These are phyloP conservation scores for Hapsidospora chrysogenum DNA, from an alignment of 495 filamentous ascomycete genomes.

Conservation along the genomic window DNA sequence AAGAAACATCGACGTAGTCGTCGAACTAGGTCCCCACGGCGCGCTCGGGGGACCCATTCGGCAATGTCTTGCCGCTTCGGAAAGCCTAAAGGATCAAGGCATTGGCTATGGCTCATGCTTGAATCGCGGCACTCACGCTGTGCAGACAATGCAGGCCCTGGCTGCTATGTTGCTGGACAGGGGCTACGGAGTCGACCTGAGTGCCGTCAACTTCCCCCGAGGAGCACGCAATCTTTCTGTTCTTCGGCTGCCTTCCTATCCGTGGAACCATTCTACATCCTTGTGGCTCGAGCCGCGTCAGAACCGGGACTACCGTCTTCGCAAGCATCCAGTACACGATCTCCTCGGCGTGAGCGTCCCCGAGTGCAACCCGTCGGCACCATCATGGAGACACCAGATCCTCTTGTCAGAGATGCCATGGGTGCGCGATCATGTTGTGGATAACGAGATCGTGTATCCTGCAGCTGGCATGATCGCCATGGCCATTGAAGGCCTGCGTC, in stretches of 20 bases:
- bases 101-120: slow-evolving; percentile 9
- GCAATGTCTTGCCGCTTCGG: slow-evolving; percentile 16
- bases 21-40: slow-evolving; percentile 43
- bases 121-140: slow-evolving; percentile 9
- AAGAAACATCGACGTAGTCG: slow-evolving; percentile 10
- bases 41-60: slow-evolving; percentile 31
- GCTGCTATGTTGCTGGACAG: slow-evolving; percentile 10
- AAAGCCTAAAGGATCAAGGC: not conserved
- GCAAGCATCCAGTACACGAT: slow-evolving; percentile 22
- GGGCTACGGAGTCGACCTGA: slow-evolving; percentile 7
- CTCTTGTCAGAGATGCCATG: slow-evolving; percentile 10
- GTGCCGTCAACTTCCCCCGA: not conserved
- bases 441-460: slow-evolving; percentile 8
- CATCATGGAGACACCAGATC: slow-evolving; percentile 14
- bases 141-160: slow-evolving; percentile 7
- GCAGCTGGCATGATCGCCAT: slow-evolving; percentile 15
- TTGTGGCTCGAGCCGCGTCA: slow-evolving; percentile 19
- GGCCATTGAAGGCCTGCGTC: slow-evolving; percentile 13
- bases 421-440: slow-evolving; percentile 13
- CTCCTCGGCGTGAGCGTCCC: slow-evolving; percentile 15
- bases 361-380: slow-evolving; percentile 9
- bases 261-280: not conserved
- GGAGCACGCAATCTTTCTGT: not conserved
- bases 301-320: not conserved
- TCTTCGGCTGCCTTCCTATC: not conserved